These are phyloP conservation scores for Salvia sclarea DNA, from an alignment of 305 asterid species.

Conservation along the genomic window DNA sequence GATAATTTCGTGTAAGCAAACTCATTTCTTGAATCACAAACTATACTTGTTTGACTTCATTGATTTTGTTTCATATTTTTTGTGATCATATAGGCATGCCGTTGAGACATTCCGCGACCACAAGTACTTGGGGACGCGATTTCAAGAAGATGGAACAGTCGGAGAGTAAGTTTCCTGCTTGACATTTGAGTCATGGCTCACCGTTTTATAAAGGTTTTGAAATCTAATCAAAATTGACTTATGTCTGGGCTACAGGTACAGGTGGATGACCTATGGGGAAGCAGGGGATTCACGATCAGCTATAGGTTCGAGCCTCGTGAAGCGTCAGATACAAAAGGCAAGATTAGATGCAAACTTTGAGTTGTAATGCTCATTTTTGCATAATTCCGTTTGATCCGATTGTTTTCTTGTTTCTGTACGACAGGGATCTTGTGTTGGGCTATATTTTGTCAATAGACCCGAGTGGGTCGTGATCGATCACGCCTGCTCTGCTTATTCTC, in stretches of 20 bases:
- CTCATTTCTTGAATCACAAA: neutral
- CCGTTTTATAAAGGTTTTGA: no score
- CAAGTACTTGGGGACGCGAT: conserved; percentile 62
- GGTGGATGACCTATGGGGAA: conserved; percentile 64
- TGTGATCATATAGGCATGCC: conserved; percentile 42
- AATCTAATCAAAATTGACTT: no score
- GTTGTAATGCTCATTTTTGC: neutral
- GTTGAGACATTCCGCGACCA: conserved; percentile 40
- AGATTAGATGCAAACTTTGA: conserved; percentile 19
- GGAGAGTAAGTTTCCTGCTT: conserved; percentile 53
- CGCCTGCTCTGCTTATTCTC: conserved; percentile 75
- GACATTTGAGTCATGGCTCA: no score
- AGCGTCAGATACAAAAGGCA: conserved; percentile 51
- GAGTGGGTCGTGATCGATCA: conserved; percentile 73
- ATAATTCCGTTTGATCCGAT: neutral
- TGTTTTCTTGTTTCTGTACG: conserved; percentile 13
- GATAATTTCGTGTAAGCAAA: conserved; percentile 65
- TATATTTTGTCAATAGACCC: conserved; percentile 65
- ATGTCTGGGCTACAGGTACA: conserved; percentile 39
- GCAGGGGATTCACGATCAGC: conserved; percentile 56
- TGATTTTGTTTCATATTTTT: neutral
- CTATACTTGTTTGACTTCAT: neutral
- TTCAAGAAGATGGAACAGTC: conserved; percentile 55
- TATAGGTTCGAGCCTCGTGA: conserved; percentile 63
- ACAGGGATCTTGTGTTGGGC: conserved; percentile 64